These are phyloP conservation scores for Penicillium coffeae DNA, from an alignment of 495 filamentous ascomycete genomes.

Conservation along the genomic window DNA sequence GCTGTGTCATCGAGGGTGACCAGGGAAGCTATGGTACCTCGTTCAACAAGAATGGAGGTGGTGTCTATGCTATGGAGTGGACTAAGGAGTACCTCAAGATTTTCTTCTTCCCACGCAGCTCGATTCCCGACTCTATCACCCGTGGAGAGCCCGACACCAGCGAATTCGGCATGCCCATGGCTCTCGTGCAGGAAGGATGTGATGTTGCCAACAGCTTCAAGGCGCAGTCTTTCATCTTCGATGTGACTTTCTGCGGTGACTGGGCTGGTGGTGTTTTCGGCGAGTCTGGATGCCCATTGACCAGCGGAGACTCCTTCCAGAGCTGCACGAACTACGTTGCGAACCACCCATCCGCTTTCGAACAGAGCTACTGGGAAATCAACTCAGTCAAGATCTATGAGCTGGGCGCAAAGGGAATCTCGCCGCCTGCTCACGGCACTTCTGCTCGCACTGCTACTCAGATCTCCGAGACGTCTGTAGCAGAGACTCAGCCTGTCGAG, in stretches of 20 bases:
- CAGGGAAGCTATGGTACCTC: constrained; percentile 60
- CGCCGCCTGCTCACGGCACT: neutral
- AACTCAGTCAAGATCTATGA: constrained; percentile 66
- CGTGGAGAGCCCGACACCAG: constrained; percentile 56
- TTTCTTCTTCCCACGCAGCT: constrained; percentile 70
- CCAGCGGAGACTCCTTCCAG: constrained; percentile 30
- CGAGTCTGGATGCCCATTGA: constrained; percentile 35
- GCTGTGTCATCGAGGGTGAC: constrained; percentile 44
- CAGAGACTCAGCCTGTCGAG: neutral
- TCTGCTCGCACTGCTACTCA: constrained; percentile 3
- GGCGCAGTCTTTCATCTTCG: constrained; percentile 70
- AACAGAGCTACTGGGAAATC: constrained; percentile 67
- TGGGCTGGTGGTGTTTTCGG: constrained; percentile 69
- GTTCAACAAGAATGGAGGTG: constrained; percentile 72
- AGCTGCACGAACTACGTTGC: constrained; percentile 65
- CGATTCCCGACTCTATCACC: constrained; percentile 56
- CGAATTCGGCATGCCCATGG: constrained; percentile 64
- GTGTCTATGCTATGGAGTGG: constrained; percentile 79
- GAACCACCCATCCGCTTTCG: constrained; percentile 56
- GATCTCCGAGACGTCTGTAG: neutral
- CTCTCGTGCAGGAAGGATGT: constrained; percentile 60
- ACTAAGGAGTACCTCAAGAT: constrained; percentile 61
- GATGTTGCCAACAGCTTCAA: constrained; percentile 63
- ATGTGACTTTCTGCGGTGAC: constrained; percentile 85
- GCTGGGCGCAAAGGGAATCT: constrained; percentile 19